Evolutionary conservation across 331 rosid genomes (phyloP).

Genomic region (Malus hybrid): DNA sequence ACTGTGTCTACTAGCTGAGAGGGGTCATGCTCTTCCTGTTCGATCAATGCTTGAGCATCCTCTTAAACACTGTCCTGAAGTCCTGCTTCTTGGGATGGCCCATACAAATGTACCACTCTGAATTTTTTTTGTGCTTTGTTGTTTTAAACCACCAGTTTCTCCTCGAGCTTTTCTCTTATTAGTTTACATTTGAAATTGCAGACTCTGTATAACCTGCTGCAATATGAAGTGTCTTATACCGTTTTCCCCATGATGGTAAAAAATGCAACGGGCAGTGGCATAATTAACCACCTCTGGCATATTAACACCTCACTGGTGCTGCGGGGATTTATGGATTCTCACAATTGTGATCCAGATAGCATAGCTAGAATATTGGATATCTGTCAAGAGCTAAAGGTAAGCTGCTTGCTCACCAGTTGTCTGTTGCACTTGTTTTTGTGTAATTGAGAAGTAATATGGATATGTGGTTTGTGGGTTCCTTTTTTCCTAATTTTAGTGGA

Average conservation of each 20-base stretch:
- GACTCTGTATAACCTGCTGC: slow-evolving; percentile 90
- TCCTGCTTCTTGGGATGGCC: slow-evolving; percentile 89
- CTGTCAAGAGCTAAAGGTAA: slow-evolving; percentile 81
- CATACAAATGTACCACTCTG: slow-evolving; percentile 49
- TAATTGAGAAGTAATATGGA: neutral
- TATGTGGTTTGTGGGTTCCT: neutral
- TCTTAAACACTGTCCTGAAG: slow-evolving; percentile 82
- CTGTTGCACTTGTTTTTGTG: neutral
- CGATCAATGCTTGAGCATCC: slow-evolving; percentile 74
- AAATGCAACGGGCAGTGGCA: slow-evolving; percentile 43
- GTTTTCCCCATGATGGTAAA: slow-evolving; percentile 66
- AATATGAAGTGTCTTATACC: slow-evolving; percentile 56
- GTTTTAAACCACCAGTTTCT: neutral
- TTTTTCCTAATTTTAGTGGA: neutral
- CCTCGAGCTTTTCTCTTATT: neutral
- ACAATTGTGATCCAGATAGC: slow-evolving; percentile 52
- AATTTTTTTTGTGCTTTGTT: neutral
- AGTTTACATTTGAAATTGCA: slow-evolving; percentile 34
- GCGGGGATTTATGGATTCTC: slow-evolving; percentile 68
- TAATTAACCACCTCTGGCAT: slow-evolving; percentile 80
- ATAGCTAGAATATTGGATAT: slow-evolving; percentile 58
- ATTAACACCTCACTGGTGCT: slow-evolving; percentile 58
- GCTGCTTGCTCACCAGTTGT: neutral
- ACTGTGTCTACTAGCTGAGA: slow-evolving; percentile 83
- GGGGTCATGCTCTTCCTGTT: slow-evolving; percentile 81